Evolutionary conservation across 2,329 filamentous ascomycete species (phyloP).

Genomic region (Emmonsiellopsis sp.): DNA sequence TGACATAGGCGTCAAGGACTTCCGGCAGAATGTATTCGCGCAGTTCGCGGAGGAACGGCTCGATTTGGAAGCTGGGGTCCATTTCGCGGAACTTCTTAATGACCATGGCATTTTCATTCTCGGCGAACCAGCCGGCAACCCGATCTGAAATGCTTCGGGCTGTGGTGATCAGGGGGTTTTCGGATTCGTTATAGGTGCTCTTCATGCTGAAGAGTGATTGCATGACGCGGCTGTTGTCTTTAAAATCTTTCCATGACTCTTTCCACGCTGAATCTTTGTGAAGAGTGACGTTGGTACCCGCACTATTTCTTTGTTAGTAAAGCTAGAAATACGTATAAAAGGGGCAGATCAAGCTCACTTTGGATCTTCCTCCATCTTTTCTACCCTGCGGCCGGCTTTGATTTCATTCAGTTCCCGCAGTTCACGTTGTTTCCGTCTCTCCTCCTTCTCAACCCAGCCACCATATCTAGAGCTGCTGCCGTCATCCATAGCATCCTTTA

Average conservation of each 20-base stretch:
- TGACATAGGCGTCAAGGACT: conserved; percentile 95
- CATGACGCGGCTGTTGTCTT: conserved; percentile 77
- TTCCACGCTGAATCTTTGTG: conserved; percentile 98
- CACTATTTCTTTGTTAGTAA: conserved; percentile 46
- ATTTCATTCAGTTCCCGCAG: conserved; percentile 55
- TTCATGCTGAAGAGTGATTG: conserved; percentile 82
- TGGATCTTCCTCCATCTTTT: conserved; percentile 71
- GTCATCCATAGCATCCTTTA: conserved; percentile 94
- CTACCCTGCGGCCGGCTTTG: conserved; percentile 41
- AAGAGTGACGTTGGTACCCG: conserved; percentile 84
- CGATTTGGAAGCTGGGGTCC: conserved; percentile 88
- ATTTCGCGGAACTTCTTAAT: conserved; percentile 97
- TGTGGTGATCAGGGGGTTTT: conserved; percentile 89
- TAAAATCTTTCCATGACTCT: conserved; percentile 95
- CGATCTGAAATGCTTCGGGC: conserved; percentile 89
- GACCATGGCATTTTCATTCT: conserved; percentile 95
- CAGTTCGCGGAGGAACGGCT: conserved; percentile 89
- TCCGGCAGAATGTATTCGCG: conserved; percentile 97
- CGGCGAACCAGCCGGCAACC: conserved; percentile 90
- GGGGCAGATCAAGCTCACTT: conserved; percentile 52
- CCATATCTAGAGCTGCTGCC: conserved; percentile 93
- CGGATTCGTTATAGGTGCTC: conserved; percentile 85
- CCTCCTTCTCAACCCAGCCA: conserved; percentile 94
- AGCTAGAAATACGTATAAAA: conserved; percentile 9
- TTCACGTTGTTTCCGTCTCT: conserved; percentile 72